Base-by-base conservation (phyloP, 176 grass and related monocot genomes). In the Triticum timopheevii region DNA sequence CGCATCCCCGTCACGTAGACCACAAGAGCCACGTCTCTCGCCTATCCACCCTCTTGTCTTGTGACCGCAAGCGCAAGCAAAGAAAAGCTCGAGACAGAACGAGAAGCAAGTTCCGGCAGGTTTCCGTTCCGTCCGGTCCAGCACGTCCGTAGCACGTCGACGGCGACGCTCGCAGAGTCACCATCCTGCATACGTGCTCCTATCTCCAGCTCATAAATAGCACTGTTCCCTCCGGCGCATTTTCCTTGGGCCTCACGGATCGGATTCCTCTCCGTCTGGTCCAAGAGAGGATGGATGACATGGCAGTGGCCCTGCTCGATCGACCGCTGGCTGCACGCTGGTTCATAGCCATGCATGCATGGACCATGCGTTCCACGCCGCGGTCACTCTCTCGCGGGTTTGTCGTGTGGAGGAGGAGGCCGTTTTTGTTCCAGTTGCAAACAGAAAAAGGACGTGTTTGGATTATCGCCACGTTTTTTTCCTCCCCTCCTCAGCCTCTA, bases 101-200 rank as follows among this genome's bases (percentile, higher is more conserved):
- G 52, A 61, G 39, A 9, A 38, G 28, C 80, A 81, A 61, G 36
- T 78, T 79, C 64, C 31, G 8, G n/a, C 80, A 66, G 65, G 89
- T 65, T 83, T 90, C 72, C 25, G 67, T 83, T 90, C 72, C 25
- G 75, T 54, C 65, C 19, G 77, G 66, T 83, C 52, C 89, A 73
- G 65, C 84, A 5, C 49, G 15, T 1, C 13, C 47, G 47, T 50
- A 16, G 47, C 47, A 39, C 24, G 27, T 25, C 4, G 84, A 90
- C 15, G 19, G 89, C 58, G 89, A 90, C 89, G 8, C 65, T 38
- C 73, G 25, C 10, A 8, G 54, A 8, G 54, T 58, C 54, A 58
- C 54, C 1, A 8, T 8, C 17, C 2, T 22, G 6, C 54, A 77
- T 69, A 22, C 79, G 7, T 81, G 33, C 39, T 20, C 2, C 20